A percentile compares a stretch with the other conserved stretches of the same genome.
Evolutionary conservation across 1,284 basidiomycete genomes (phyloP).

Genomic region (Irpex sp.): DNA sequence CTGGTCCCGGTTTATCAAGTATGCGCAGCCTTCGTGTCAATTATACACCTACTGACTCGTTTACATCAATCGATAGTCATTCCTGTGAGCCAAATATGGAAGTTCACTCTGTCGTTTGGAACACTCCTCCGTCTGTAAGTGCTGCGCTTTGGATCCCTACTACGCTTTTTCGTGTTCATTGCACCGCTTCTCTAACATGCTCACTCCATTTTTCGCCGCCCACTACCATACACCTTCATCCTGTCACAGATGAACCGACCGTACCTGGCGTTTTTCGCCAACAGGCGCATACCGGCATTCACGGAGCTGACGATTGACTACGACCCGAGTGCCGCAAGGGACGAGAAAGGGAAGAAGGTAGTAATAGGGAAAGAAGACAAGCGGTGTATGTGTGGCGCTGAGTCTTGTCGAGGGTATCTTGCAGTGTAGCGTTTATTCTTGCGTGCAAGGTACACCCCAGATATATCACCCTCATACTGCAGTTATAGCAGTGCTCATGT

Average conservation of each 20-base stretch:
- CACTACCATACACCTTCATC: neutral
- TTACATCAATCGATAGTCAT: constrained; percentile 41
- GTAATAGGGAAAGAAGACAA: constrained; percentile 12
- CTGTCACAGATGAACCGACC: constrained; percentile 48
- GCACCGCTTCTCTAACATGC: neutral
- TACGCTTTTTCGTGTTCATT: neutral
- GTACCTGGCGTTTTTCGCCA: constrained; percentile 56
- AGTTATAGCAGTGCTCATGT: too few species aligned
- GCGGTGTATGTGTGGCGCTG: constrained; percentile 20
- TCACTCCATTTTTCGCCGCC: neutral
- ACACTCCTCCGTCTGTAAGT: constrained; percentile 50
- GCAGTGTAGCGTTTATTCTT: constrained; percentile 14
- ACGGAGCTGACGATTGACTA: constrained; percentile 67
- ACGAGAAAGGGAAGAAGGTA: constrained; percentile 22
- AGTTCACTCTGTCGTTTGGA: constrained; percentile 57
- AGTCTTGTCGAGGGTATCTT: constrained; percentile 22
- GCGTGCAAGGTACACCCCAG: neutral
- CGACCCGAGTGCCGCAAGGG: constrained; percentile 36
- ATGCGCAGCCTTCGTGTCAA: constrained; percentile 18
- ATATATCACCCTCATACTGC: too few species aligned
- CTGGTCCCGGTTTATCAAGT: constrained; percentile 74
- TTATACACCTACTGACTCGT: neutral
- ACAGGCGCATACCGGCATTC: constrained; percentile 39
- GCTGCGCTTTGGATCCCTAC: neutral
- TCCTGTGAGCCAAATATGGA: constrained; percentile 59